Percentiles rank a stretch among this genome's conserved stretches.
Evolutionary conservation across 495 filamentous ascomycete genomes (phyloP).

Genomic region (Neohortaea acidophila): DNA sequence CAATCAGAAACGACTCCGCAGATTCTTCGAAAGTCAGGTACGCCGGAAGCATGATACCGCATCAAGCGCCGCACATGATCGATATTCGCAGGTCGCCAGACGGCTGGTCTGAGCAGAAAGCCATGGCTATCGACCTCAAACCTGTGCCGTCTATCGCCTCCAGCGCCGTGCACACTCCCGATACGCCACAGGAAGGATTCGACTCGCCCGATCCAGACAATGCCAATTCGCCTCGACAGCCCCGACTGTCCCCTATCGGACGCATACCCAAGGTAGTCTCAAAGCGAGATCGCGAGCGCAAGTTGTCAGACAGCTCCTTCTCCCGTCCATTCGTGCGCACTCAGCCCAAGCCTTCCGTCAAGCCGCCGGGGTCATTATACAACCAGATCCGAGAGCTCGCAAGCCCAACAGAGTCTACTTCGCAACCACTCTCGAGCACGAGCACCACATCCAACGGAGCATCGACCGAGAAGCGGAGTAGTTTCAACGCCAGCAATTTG

Average conservation of each 20-base stretch:
- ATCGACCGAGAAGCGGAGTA: conserved; percentile 8
- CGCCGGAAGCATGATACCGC: no score
- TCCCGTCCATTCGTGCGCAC: conserved; percentile 57
- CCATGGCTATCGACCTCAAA: no score
- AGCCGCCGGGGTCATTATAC: conserved; percentile 22
- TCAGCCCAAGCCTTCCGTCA: conserved; percentile 28
- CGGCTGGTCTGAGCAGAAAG: no score
- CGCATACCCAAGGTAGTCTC: conserved; percentile 82
- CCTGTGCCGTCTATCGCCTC: no score
- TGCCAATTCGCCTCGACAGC: conserved; percentile 4
- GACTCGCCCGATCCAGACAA: no score
- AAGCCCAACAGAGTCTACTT: conserved; percentile 12
- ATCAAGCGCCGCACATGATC: conserved; percentile 1
- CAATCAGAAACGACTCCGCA: conserved; percentile 3
- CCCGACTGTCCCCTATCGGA: conserved; percentile 60
- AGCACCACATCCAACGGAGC: conserved; percentile 10
- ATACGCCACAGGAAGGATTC: not conserved
- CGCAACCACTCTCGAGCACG: conserved; percentile 17
- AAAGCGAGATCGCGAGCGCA: conserved; percentile 48
- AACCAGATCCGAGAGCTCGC: conserved; percentile 17
- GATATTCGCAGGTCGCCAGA: no score
- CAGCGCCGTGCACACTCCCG: not conserved
- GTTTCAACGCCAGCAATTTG: conserved; percentile 23
- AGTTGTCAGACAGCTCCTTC: conserved; percentile 63
- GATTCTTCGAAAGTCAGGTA: not conserved